phyloP scores from a whole-genome alignment of 1,284 basidiomycete species.

The Gymnopus androsaceus region DNA sequence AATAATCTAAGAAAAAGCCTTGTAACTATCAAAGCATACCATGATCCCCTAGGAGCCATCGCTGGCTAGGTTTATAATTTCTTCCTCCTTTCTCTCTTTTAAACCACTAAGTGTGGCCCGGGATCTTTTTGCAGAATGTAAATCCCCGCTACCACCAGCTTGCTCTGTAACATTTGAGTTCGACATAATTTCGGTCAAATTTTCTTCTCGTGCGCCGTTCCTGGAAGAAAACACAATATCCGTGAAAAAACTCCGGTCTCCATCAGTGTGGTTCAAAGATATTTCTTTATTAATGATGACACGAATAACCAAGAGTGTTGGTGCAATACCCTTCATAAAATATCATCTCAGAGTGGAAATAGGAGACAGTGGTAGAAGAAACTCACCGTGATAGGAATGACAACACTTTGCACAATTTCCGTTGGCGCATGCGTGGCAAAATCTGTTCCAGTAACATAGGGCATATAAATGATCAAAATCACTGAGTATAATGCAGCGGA shows the following conservation, averaged over 20 bases:
- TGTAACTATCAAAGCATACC: too few relatives aligned
- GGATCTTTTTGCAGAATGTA: neutral
- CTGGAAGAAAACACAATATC: neutral
- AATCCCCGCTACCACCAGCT: neutral
- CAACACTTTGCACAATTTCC: slow-evolving; percentile 1
- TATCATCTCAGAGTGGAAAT: neutral
- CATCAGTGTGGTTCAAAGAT: neutral
- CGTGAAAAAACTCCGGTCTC: neutral
- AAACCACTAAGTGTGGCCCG: too few relatives aligned
- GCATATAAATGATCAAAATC: slow-evolving; percentile 2
- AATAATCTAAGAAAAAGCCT: too few relatives aligned
- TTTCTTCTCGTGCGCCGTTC: neutral
- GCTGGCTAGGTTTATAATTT: too few relatives aligned
- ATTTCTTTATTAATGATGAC: slow-evolving; percentile 1
- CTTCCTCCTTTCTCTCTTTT: too few relatives aligned
- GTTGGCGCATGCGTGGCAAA: slow-evolving; percentile 1
- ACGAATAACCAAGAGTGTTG: neutral
- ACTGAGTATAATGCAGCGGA: neutral
- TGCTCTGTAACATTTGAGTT: neutral
- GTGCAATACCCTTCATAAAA: neutral
- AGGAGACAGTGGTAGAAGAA: neutral
- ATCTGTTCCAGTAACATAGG: slow-evolving; percentile 1
- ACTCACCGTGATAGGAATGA: slow-evolving; percentile 4
- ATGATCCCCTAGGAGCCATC: too few relatives aligned
- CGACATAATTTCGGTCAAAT: neutral